Conservation (phyloP, 192 early-diverging fungal genomes). For the Chytriomyces sp. region DNA sequence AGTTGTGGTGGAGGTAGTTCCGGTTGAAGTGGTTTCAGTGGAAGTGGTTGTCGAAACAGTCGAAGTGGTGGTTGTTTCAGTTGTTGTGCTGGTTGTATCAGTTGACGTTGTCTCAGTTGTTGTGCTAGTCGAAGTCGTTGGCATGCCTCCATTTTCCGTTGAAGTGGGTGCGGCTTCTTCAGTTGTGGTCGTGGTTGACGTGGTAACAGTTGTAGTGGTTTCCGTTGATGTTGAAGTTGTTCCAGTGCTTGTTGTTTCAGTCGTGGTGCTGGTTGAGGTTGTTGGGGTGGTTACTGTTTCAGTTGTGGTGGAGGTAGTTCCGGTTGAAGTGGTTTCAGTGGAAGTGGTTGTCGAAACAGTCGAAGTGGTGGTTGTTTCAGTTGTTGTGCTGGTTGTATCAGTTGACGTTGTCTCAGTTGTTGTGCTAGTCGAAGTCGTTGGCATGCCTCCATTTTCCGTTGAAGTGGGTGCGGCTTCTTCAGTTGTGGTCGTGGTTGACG, state of each 20-base stretch:
- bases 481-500: not conserved
- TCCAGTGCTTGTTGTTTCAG: not conserved
- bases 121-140: constrained; percentile 7
- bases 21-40: not conserved
- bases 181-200: constrained; percentile 8
- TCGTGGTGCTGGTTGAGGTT: too few relatives aligned
- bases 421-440: not conserved
- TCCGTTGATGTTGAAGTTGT: constrained; percentile 2
- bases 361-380: not conserved
- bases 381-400: not conserved
- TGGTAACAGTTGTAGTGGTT: not conserved
- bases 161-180: not conserved
- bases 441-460: not conserved
- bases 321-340: not conserved
- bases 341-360: not conserved
- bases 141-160: not conserved
- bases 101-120: not conserved
- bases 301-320: not conserved
- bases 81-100: not conserved
- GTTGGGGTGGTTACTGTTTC: too few relatives aligned
- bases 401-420: too few relatives aligned
- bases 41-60: constrained; percentile 3
- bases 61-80: not conserved
- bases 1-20: not conserved
- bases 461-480: not conserved